These are phyloP conservation scores for Aspergillus wentii DNA, from an alignment of 495 filamentous ascomycete species.

Conservation along the genomic window DNA sequence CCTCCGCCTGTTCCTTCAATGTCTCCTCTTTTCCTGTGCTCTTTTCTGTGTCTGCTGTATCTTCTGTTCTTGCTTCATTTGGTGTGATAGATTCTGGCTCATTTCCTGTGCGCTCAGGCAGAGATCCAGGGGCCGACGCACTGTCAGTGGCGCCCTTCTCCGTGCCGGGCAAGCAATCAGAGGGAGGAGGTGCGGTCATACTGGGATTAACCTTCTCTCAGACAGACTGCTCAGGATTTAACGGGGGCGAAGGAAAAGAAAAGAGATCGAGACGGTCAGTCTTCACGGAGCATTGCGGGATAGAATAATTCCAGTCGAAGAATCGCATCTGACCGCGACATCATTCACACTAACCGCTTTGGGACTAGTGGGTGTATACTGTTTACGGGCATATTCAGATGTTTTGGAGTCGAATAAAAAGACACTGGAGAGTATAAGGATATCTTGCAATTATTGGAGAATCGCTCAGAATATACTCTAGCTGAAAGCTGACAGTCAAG, in stretches of 20 bases:
- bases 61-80: background rate
- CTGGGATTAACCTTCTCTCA: slow-evolving; percentile 3
- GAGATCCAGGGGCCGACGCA: slow-evolving; percentile 1
- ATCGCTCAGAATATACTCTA: too few species aligned
- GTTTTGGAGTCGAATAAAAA: too few species aligned
- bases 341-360: background rate
- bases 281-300: background rate
- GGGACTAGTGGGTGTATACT: background rate
- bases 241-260: too few species aligned
- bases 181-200: slow-evolving; percentile 5
- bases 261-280: too few species aligned
- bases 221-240: too few species aligned
- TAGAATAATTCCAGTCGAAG: background rate
- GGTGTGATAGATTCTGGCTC: background rate
- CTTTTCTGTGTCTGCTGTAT: background rate
- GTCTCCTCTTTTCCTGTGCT: slow-evolving; percentile 8
- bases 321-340: background rate
- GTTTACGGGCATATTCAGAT: too few species aligned
- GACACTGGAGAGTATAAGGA: too few species aligned
- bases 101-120: background rate
- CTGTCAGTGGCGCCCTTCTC: slow-evolving; percentile 2
- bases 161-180: background rate
- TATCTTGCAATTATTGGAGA: too few species aligned
- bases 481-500: background rate
- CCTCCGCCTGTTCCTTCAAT: slow-evolving; percentile 9